Evolutionary conservation across 2,329 filamentous ascomycete species (phyloP).

Genomic region (Chaetomiaceae sp.): DNA sequence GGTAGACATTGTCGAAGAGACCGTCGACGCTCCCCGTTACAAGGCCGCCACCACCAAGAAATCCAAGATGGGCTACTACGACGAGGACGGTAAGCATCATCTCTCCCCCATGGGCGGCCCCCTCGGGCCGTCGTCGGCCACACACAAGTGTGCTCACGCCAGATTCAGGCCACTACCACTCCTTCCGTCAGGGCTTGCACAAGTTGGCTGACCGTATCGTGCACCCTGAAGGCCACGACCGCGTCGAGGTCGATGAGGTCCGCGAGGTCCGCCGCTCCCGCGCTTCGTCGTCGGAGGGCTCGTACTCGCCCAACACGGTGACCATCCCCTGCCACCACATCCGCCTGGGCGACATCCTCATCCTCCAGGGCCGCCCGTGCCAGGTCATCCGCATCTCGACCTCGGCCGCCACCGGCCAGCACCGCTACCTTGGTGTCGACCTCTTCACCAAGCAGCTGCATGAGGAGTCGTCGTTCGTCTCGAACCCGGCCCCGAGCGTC

Average conservation of each 20-base stretch:
- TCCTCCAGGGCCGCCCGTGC: conserved; percentile 98
- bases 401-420: conserved; percentile 95
- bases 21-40: conserved; percentile 51
- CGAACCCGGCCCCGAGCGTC: conserved; percentile 92
- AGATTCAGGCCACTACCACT: conserved; percentile 53
- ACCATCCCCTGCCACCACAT: conserved; percentile 99
- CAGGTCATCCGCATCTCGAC: conserved; percentile 99
- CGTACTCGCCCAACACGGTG: conserved; percentile 70
- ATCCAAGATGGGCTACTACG: conserved; percentile 63
- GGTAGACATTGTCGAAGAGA: conserved; percentile 61
- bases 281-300: conserved; percentile 33
- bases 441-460: conserved; percentile 99
- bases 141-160: conserved; percentile 22
- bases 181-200: conserved; percentile 52
- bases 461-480: conserved; percentile 97
- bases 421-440: conserved; percentile 99
- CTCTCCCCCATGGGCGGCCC: conserved; percentile 7
- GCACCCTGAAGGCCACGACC: conserved; percentile 46
- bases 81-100: conserved; percentile 52
- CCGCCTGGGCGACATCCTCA: conserved; percentile 96
- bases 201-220: conserved; percentile 54
- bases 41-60: conserved; percentile 32
- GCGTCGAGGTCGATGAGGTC: conserved; percentile 46
- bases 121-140: conserved; percentile 7
- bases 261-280: conserved; percentile 40